These are phyloP conservation scores for Cladobotryum mycophilum DNA, from an alignment of 2,329 filamentous ascomycete genomes.

Conservation along the genomic window DNA sequence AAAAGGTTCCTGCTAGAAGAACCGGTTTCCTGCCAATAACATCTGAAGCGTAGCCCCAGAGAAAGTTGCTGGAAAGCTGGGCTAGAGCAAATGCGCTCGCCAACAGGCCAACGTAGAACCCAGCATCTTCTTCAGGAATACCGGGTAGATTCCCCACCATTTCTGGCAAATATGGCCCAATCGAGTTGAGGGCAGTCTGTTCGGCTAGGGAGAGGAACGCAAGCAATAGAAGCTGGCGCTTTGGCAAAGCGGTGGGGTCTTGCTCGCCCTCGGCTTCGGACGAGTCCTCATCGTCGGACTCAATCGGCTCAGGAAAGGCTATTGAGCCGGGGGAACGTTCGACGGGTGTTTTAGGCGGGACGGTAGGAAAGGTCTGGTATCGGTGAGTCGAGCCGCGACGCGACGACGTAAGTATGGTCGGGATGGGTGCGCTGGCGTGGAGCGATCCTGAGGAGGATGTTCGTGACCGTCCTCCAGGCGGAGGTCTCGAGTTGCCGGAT, in stretches of 20 bases:
- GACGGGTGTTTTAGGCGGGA: constrained; percentile 62
- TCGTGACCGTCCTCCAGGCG: constrained; percentile 10
- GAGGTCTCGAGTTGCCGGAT: constrained; percentile 1
- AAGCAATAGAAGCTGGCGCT: constrained; percentile 74
- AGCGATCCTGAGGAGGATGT: constrained; percentile 40
- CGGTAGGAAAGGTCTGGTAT: constrained; percentile 77
- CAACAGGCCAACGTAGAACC: constrained; percentile 83
- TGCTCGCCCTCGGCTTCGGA: constrained; percentile 28
- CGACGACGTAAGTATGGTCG: constrained; percentile 25
- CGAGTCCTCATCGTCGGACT: constrained; percentile 18
- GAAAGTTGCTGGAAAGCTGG: constrained; percentile 84
- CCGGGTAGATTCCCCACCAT: constrained; percentile 86
- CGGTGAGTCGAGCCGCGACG: constrained; percentile 45
- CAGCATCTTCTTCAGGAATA: constrained; percentile 63
- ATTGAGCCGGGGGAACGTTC: constrained; percentile 32
- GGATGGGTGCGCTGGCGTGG: constrained; percentile 46
- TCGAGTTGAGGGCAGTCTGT: constrained; percentile 94
- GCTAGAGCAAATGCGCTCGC: constrained; percentile 89
- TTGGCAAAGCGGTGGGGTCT: constrained; percentile 69
- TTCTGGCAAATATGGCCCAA: constrained; percentile 86
- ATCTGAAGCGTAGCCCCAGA: constrained; percentile 52
- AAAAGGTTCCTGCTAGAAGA: constrained; percentile 70
- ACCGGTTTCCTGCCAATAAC: constrained; percentile 67
- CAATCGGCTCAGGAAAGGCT: constrained; percentile 6
- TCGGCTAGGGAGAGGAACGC: constrained; percentile 87